Evolutionary conservation across 345 rosid species (phyloP).

Genomic region (Corchorus capsularis): DNA sequence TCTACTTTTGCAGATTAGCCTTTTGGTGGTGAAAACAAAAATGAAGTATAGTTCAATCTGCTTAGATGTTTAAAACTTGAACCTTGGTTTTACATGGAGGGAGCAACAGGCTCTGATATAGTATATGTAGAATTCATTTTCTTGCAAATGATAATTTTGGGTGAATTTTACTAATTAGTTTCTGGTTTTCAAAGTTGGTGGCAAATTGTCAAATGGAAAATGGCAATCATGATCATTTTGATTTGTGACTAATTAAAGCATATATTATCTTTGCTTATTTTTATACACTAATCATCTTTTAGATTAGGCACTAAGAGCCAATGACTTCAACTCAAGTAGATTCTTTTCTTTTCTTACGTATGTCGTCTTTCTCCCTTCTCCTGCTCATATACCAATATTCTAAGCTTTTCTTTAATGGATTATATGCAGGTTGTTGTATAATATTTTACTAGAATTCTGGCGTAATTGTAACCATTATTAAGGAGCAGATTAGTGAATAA

Average conservation of each 20-base stretch:
- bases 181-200: constrained; percentile 24
- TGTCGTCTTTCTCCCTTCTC: constrained; percentile 1
- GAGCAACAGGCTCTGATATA: constrained; percentile 5
- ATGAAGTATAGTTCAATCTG: background rate
- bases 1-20: background rate
- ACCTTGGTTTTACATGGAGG: constrained; percentile 13
- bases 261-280: constrained; percentile 14
- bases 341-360: constrained; percentile 18
- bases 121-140: constrained; percentile 26
- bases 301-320: constrained; percentile 19
- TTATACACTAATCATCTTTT: background rate
- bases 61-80: background rate
- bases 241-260: constrained; percentile 15
- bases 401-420: constrained; percentile 15
- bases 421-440: constrained; percentile 6
- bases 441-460: constrained; percentile 14
- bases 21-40: background rate
- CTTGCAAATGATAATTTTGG: constrained; percentile 23
- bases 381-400: constrained; percentile 7
- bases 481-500: constrained; percentile 16
- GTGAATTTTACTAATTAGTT: constrained; percentile 20
- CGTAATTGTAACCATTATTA: background rate
- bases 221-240: constrained; percentile 15
- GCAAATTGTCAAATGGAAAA: background rate
- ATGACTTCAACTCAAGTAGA: constrained; percentile 24